These are phyloP conservation scores for Saposhnikovia divaricata DNA, from an alignment of 129 eudicot species.

Conservation along the genomic window DNA sequence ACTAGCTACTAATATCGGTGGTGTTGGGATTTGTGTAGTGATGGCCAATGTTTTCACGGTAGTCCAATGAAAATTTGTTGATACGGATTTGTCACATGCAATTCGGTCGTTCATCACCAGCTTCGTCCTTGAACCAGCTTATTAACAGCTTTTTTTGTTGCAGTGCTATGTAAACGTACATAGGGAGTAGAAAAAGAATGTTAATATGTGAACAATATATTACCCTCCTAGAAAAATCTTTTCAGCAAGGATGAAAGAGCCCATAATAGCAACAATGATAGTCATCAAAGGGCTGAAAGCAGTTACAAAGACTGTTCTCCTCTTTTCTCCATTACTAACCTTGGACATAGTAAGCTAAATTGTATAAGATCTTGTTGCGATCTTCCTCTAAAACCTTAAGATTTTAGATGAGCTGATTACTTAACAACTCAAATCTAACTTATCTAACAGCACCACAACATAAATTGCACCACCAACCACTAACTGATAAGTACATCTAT, in stretches of 20 bases:
- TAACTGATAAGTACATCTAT: too few relatives aligned
- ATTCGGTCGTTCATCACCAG: too few relatives aligned
- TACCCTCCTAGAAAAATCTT: constrained; percentile 93
- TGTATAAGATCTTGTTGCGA: too few relatives aligned
- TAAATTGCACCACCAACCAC: too few relatives aligned
- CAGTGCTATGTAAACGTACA: background rate
- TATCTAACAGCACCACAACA: too few relatives aligned
- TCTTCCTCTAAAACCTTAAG: too few relatives aligned
- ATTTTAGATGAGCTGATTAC: too few relatives aligned
- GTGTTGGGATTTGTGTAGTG: constrained; percentile 39
- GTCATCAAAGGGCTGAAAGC: constrained; percentile 97
- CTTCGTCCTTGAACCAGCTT: too few relatives aligned
- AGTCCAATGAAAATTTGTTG: too few relatives aligned
- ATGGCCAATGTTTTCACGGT: constrained; percentile 35
- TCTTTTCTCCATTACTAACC: constrained; percentile 89
- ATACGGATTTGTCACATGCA: too few relatives aligned
- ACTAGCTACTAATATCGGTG: constrained; percentile 69
- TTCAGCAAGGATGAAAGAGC: constrained; percentile 87
- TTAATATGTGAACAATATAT: background rate
- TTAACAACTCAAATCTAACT: too few relatives aligned
- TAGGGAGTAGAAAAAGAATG: background rate
- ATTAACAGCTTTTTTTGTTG: background rate
- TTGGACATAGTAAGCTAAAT: constrained; percentile 88
- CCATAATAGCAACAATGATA: constrained; percentile 97
- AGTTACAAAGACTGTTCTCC: constrained; percentile 96